These are phyloP conservation scores for Cordyceps fumosorosea DNA, from an alignment of 2,329 filamentous ascomycete genomes.

Conservation along the genomic window DNA sequence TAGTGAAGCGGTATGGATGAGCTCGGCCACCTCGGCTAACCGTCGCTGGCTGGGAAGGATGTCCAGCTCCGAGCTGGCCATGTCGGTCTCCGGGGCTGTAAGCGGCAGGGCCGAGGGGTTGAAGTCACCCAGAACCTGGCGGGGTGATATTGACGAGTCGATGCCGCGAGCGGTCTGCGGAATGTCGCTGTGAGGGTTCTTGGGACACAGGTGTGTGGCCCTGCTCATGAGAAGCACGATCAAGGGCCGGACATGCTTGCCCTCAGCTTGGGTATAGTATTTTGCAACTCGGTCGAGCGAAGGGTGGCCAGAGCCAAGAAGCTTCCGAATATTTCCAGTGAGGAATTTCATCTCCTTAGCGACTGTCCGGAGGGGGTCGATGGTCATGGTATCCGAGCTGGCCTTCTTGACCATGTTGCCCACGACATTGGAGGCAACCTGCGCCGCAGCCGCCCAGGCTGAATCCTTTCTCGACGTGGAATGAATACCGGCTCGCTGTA, in stretches of 20 bases:
- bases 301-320: conserved; percentile 91
- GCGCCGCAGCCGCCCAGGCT: conserved; percentile 70
- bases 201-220: conserved; percentile 74
- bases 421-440: conserved; percentile 64
- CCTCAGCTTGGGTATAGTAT: conserved; percentile 95
- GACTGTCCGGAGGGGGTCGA: conserved; percentile 84
- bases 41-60: conserved; percentile 91
- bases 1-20: conserved; percentile 94
- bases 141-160: conserved; percentile 49
- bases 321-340: conserved; percentile 84
- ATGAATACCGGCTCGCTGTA: conserved; percentile 33
- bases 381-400: conserved; percentile 59
- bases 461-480: conserved; percentile 44
- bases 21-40: conserved; percentile 90
- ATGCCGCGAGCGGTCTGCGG: conserved; percentile 40
- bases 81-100: conserved; percentile 34
- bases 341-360: conserved; percentile 96
- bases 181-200: conserved; percentile 37
- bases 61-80: conserved; percentile 43
- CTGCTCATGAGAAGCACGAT: conserved; percentile 95
- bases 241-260: conserved; percentile 91
- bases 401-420: conserved; percentile 58
- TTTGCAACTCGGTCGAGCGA: conserved; percentile 92
- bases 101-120: conserved; percentile 59
- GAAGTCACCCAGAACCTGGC: conserved; percentile 62